phyloP scores from a whole-genome alignment of 2,329 filamentous ascomycete genomes.

The Monilinia fructicola region DNA sequence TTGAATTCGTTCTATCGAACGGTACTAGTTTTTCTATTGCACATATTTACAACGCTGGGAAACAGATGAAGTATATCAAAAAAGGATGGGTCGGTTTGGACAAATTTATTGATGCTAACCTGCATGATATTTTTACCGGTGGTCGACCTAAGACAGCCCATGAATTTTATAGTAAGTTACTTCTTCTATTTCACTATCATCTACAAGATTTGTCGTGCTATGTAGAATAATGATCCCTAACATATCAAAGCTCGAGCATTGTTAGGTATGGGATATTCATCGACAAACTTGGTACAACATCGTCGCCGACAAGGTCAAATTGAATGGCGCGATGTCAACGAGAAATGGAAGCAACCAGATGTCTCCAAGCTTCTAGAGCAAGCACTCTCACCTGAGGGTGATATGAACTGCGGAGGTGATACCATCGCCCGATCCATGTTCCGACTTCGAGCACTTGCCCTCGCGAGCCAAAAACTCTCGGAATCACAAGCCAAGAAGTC shows the following conservation, averaged over 20 bases:
- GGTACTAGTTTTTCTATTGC: conserved; percentile 1
- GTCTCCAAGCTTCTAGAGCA: conserved; percentile 2
- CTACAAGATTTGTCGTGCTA: no score
- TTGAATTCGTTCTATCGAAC: conserved; percentile 5
- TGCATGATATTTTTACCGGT: background rate
- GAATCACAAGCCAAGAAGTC: background rate
- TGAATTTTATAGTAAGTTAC: background rate
- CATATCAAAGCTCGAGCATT: background rate
- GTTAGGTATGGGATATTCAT: background rate
- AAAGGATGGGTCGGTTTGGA: background rate
- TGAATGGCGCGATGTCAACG: background rate
- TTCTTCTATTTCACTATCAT: background rate
- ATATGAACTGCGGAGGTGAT: background rate
- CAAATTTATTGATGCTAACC: conserved; percentile 2
- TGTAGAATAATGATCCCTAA: background rate
- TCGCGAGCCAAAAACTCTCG: background rate
- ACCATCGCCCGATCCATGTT: background rate
- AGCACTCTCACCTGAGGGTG: background rate
- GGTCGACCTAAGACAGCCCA: background rate
- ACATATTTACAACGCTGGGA: background rate
- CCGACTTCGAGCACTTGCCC: background rate
- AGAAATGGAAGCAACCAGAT: conserved; percentile 3
- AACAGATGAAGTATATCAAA: conserved; percentile 1
- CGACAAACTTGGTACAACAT: background rate
- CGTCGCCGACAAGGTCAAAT: background rate